These are phyloP conservation scores for Cryptococcus sp. DNA, from an alignment of 1,284 basidiomycete genomes.

Conservation along the genomic window DNA sequence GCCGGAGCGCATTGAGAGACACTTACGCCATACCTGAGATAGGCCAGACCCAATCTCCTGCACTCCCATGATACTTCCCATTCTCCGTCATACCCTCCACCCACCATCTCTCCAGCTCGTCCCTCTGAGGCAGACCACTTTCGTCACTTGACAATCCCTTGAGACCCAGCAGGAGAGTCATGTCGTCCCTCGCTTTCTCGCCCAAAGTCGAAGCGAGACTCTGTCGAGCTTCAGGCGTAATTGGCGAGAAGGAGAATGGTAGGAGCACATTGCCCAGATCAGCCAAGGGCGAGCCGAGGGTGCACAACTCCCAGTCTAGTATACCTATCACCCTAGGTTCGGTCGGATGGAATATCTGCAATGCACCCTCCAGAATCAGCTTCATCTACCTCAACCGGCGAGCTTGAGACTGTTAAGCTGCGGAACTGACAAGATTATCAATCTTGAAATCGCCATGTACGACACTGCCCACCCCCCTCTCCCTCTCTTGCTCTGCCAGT, in stretches of 20 bases:
- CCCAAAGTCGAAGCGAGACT: constrained; percentile 10
- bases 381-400: not conserved
- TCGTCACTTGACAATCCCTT: constrained; percentile 62
- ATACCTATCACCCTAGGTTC: constrained; percentile 92
- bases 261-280: constrained; percentile 88
- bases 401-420: not conserved
- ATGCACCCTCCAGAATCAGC: not conserved
- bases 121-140: constrained; percentile 66
- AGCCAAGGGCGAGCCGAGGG: constrained; percentile 84
- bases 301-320: constrained; percentile 95
- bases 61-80: constrained; percentile 25
- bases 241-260: constrained; percentile 71
- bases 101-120: constrained; percentile 65
- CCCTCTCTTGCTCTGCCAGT: constrained; percentile 70
- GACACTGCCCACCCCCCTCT: constrained; percentile 61
- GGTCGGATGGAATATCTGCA: constrained; percentile 79
- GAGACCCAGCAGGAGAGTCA: constrained; percentile 57
- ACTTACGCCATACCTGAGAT: constrained; percentile 47
- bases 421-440: constrained; percentile 68
- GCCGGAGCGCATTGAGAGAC: constrained; percentile 56
- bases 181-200: constrained; percentile 28
- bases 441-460: constrained; percentile 97
- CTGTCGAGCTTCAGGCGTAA: constrained; percentile 16
- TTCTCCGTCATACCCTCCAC: constrained; percentile 48
- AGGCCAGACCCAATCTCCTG: constrained; percentile 39